Conservation (phyloP, 208 protist genomes). For the Phytomonas sp. region DNA sequence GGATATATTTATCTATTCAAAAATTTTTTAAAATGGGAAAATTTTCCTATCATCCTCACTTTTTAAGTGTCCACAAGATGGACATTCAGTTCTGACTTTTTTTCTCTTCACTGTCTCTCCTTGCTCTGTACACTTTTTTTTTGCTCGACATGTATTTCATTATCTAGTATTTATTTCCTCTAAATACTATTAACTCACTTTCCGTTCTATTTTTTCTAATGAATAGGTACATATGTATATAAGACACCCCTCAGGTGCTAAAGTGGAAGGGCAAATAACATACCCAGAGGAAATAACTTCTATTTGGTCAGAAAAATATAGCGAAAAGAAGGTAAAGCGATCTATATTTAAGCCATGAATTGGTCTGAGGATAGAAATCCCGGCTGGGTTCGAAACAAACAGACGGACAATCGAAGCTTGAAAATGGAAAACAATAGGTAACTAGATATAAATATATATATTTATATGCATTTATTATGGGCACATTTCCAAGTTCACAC, state of each 20-base stretch:
- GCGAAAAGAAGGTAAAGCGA: slow-evolving; percentile 11
- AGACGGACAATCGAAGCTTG: background rate
- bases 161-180: slow-evolving; percentile 2
- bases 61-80: background rate
- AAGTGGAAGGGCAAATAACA: background rate
- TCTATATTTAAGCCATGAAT: background rate
- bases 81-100: background rate
- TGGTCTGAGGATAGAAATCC: background rate
- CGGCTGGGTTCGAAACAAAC: background rate
- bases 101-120: slow-evolving; percentile 4
- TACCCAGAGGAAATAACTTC: background rate
- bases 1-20: background rate
- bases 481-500: background rate
- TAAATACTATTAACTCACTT: slow-evolving; percentile 4
- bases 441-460: slow-evolving; percentile 7
- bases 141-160: background rate
- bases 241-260: background rate
- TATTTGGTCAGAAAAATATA: slow-evolving; percentile 5
- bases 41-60: background rate
- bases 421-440: slow-evolving; percentile 7
- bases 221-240: background rate
- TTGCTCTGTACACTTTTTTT: slow-evolving; percentile 5
- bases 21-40: background rate
- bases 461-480: background rate
- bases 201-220: slow-evolving; percentile 13